phyloP scores from a whole-genome alignment of 768 basidiomycete genomes.

The Crepidotus variabilis region DNA sequence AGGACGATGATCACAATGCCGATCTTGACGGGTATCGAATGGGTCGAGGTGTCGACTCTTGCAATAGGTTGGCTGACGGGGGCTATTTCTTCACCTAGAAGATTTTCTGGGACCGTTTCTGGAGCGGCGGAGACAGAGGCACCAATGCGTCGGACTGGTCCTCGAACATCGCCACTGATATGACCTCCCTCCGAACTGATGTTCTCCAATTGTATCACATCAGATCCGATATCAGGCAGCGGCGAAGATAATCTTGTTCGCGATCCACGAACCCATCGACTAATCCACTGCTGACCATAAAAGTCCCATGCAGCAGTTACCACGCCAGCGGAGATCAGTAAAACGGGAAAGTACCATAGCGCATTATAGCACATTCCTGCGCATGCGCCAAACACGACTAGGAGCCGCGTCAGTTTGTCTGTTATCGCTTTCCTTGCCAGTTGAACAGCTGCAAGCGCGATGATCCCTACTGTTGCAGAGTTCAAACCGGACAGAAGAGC shows the following conservation, averaged over 20 bases:
- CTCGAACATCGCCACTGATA: no score
- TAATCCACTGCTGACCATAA: conserved; percentile 15
- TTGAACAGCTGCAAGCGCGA: conserved; percentile 48
- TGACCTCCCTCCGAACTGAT: no score
- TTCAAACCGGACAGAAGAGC: conserved; percentile 51
- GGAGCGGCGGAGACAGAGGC: no score
- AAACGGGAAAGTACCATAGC: conserved; percentile 47
- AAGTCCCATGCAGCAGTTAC: conserved; percentile 38
- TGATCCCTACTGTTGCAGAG: conserved; percentile 49
- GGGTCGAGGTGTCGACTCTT: conserved; percentile 16
- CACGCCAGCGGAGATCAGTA: conserved; percentile 38
- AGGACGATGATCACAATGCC: conserved; percentile 20
- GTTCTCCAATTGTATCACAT: no score
- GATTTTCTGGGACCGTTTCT: no score
- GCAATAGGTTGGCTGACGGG: conserved; percentile 4
- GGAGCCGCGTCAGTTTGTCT: conserved; percentile 36
- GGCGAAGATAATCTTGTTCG: conserved; percentile 1
- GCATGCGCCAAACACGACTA: conserved; percentile 39
- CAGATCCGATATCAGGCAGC: neutral
- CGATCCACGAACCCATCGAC: conserved; percentile 9
- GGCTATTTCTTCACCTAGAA: neutral
- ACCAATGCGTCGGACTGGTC: no score
- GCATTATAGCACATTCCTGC: conserved; percentile 49
- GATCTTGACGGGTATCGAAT: conserved; percentile 22
- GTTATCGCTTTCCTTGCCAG: conserved; percentile 42